Evolutionary conservation across 495 filamentous ascomycete genomes (phyloP).

Genomic region (Daldinia vernicosa): DNA sequence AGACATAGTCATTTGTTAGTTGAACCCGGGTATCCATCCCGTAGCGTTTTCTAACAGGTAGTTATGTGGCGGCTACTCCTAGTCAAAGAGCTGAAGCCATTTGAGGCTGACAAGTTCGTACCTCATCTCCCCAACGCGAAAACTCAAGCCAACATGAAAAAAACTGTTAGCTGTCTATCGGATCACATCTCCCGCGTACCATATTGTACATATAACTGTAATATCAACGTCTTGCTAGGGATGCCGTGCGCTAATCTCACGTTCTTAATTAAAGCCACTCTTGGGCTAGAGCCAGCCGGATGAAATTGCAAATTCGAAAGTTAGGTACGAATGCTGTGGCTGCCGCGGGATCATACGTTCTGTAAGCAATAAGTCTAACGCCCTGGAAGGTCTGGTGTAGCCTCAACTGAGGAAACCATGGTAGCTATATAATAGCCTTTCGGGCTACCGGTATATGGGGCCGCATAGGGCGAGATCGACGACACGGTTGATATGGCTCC

Average conservation of each 20-base stretch:
- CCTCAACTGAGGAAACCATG: constrained; percentile 12
- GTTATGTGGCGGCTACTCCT: not conserved
- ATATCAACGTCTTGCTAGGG: not conserved
- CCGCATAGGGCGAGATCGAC: constrained; percentile 8
- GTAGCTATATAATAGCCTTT: constrained; percentile 5
- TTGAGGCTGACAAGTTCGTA: not conserved
- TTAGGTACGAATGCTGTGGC: not conserved
- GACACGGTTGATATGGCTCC: constrained; percentile 16
- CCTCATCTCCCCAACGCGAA: not conserved
- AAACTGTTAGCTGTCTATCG: not conserved
- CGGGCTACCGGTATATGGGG: constrained; percentile 37
- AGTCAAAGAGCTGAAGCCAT: not conserved
- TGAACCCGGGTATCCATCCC: not conserved
- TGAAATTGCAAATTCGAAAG: not conserved
- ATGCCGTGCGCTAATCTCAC: not conserved
- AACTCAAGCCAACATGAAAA: not conserved
- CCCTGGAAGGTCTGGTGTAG: not conserved
- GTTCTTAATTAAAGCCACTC: constrained; percentile 1
- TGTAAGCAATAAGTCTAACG: constrained; percentile 7
- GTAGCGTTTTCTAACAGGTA: not conserved
- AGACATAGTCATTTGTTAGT: not conserved
- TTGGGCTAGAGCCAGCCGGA: not conserved
- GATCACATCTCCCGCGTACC: not conserved
- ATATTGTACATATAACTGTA: not conserved
- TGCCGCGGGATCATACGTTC: not conserved